Base-by-base conservation (phyloP, 371 early-diverging fungal genomes). In the Zancudomyces culisetae region DNA sequence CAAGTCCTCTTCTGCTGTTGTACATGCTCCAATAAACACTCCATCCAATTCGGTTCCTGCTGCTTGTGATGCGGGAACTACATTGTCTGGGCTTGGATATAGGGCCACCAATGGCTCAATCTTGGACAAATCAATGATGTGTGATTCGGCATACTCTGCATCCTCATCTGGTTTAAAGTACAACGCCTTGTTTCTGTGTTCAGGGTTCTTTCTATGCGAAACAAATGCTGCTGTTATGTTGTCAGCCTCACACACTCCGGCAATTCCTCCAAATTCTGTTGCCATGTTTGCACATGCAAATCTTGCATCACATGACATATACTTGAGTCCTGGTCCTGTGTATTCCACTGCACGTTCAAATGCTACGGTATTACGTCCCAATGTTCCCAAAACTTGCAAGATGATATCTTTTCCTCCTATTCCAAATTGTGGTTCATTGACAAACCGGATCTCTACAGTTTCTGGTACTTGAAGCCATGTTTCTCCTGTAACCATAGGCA, bases 391-490 rank as follows among this genome's bases (percentile, higher is more conserved):
- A 2, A 83, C 80, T 49, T 79, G 73, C 35, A 83, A 66, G 58
- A 83, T 83, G 48, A 77, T 69, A 58, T 83, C 83, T 68, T 83
- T 83, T 47, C 83, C 83, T 57, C 83, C 80, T 42, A 83, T 80
- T 35, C 83, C 83, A 55, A 84, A 83, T 18, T 69, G 71, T 22
- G 85, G 83, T 42, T 69, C 60, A 48, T 75, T 74, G 51, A 77
- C 60, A 53, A 83, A 84, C 60, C 71, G 70, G 55, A 83, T 83
- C 62, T 80, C 70, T 53, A 78, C 75, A 3, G 75, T 78, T 67
- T 83, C 83, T 19, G 83, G 83, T 20, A 83, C 83, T 66, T 79
- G 80, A 53, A 83, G 76, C 78, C 81, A 83, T 42, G 83, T 83
- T 59, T 83, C 83, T 42, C 83, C 83, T 4, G 83, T 83, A 24